Conservation (phyloP, 2,329 filamentous ascomycete genomes). For the Exophiala bonariae region DNA sequence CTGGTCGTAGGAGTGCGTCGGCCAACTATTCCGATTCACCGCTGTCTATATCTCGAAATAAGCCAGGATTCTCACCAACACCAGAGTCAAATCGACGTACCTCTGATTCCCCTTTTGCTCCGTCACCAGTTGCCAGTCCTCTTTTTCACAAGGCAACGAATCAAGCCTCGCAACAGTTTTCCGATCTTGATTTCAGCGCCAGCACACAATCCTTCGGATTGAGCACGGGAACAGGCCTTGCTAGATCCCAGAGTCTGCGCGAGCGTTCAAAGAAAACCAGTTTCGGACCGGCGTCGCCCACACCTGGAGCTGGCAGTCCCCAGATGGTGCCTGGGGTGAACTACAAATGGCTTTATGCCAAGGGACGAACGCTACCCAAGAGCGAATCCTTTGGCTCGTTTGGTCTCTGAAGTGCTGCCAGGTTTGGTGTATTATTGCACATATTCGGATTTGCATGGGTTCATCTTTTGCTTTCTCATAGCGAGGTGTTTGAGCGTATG, state of each 20-base stretch:
- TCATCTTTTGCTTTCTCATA: no score
- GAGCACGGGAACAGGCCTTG: constrained; percentile 18
- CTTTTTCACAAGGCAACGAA: constrained; percentile 68
- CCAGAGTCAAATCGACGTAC: constrained; percentile 39
- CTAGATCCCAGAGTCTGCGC: constrained; percentile 23
- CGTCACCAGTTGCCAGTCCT: constrained; percentile 47
- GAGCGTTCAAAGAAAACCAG: constrained; percentile 20
- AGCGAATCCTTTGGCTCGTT: constrained; percentile 22
- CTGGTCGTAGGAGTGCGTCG: constrained; percentile 46
- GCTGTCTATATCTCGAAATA: constrained; percentile 21
- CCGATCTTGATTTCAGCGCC: constrained; percentile 19
- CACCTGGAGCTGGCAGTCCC: constrained; percentile 47
- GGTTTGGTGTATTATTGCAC: no score
- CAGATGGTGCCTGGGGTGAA: constrained; percentile 73
- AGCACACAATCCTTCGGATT: constrained; percentile 15
- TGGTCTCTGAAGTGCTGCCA: background rate
- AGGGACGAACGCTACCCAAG: constrained; percentile 53
- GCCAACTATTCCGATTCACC: constrained; percentile 28
- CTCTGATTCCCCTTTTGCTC: constrained; percentile 55
- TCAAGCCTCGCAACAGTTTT: constrained; percentile 7
- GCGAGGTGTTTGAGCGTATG: no score
- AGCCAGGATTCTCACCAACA: constrained; percentile 31
- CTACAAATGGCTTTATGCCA: constrained; percentile 94
- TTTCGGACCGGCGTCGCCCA: constrained; percentile 18
- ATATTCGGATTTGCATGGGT: no score